phyloP scores from a whole-genome alignment of 169 alveolate species.

The Plasmodium knowlesi region DNA sequence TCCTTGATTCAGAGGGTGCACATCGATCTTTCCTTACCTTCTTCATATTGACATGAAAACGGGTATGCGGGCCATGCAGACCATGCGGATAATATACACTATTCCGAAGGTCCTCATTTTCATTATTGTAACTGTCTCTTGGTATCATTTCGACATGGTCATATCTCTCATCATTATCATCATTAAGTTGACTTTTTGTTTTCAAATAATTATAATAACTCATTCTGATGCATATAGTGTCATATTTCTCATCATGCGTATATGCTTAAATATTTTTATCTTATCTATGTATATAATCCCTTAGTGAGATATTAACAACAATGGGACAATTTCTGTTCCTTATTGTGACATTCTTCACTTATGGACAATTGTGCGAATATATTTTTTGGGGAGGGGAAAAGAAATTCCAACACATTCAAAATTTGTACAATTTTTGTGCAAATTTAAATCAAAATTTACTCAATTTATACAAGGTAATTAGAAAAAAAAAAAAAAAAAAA shows the following conservation, averaged over 20 bases:
- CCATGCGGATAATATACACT: background rate
- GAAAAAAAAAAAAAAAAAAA: background rate
- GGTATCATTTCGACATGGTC: slow-evolving; percentile 30
- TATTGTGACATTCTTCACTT: background rate
- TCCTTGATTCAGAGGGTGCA: background rate
- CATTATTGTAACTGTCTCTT: background rate
- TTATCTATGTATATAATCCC: background rate
- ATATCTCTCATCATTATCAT: slow-evolving; percentile 12
- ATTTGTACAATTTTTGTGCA: background rate
- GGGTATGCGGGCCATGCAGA: background rate
- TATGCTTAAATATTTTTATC: background rate
- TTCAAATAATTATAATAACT: slow-evolving; percentile 18
- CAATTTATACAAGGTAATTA: background rate
- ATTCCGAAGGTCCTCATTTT: background rate
- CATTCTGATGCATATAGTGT: slow-evolving; percentile 12
- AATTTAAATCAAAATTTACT: background rate
- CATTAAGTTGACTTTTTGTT: background rate
- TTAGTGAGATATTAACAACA: slow-evolving; percentile 18
- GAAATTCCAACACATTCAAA: slow-evolving; percentile 8
- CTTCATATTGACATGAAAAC: background rate
- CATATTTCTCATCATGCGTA: slow-evolving; percentile 36
- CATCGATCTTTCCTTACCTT: background rate
- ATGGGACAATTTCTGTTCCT: background rate
- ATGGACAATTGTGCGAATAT: background rate
- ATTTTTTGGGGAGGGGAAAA: background rate